phyloP scores from a whole-genome alignment of 208 protist genomes.

The Crithidia bombi region DNA sequence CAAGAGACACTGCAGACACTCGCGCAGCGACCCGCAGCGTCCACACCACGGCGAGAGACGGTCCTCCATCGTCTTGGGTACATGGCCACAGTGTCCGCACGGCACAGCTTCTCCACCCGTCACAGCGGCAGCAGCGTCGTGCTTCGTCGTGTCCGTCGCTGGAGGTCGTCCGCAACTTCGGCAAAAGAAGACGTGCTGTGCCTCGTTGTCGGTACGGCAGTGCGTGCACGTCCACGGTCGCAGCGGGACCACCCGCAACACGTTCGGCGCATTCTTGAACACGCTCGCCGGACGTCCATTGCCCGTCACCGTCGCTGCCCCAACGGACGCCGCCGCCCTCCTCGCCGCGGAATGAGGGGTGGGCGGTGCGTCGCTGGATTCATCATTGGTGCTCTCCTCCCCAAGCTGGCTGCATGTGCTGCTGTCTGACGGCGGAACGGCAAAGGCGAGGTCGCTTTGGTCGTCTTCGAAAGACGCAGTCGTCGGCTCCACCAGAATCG shows the following conservation, averaged over 20 bases:
- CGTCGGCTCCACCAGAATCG: slow-evolving; percentile 8
- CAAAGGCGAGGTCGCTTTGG: neutral
- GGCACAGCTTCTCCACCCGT: neutral
- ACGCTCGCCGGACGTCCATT: slow-evolving; percentile 21
- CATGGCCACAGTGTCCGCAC: slow-evolving; percentile 20
- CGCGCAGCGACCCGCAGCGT: slow-evolving; percentile 25
- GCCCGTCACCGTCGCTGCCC: slow-evolving; percentile 17
- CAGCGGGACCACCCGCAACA: slow-evolving; percentile 44
- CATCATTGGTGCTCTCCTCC: no score
- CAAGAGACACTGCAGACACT: slow-evolving; percentile 13
- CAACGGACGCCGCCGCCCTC: neutral
- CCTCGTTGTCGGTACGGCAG: slow-evolving; percentile 58
- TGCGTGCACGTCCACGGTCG: slow-evolving; percentile 70
- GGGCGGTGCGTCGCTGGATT: no score
- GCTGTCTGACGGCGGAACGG: neutral
- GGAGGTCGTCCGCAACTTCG: slow-evolving; percentile 25
- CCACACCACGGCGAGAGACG: slow-evolving; percentile 49
- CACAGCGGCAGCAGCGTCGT: neutral
- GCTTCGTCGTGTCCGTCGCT: slow-evolving; percentile 2
- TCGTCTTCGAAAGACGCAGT: neutral
- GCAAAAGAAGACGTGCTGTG: slow-evolving; percentile 73
- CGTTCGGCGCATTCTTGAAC: slow-evolving; percentile 8
- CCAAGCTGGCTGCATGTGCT: neutral
- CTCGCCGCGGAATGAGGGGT: no score
- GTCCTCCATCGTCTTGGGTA: slow-evolving; percentile 25